Evolutionary conservation across 2,329 filamentous ascomycete genomes (phyloP), one percentile per base, ranked within the genome.

Genomic region (Cephalotrichum gorgonifer): DNA sequence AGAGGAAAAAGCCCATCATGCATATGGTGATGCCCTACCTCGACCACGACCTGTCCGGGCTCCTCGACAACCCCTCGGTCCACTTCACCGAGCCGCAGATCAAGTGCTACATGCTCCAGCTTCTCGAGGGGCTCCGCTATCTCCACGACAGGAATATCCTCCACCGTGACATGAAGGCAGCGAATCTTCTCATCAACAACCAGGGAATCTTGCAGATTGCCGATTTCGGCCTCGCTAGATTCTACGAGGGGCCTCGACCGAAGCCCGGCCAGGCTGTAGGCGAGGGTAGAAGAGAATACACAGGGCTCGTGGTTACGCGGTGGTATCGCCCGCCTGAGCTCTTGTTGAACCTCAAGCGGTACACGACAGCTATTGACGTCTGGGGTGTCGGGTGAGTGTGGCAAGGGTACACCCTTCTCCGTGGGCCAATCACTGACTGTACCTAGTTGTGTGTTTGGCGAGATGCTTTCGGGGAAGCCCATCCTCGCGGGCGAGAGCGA

Each of bases 11-110:
- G 52, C 83, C 85, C 3, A 90, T 90, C 57, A 89, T 98, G 74
- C 97, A 97, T 69, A 98, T 98, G 93, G 91, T 95, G 47, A 96
- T 85, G 42, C 93, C 91, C 6, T 98, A 98, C 66, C 96, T 97
- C 89, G 90, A 97, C 58, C 93, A 98, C 68, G 93, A 98, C 67
- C 77, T 98, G n/a, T 95, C 91, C 8, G 93, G 93, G 42, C 79
- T 98, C 27, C 81, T 98, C 58, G 93, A 97, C 64, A 98, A 98
- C 59, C 91, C 91, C 9, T 82, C 84, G 6, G 90, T 98, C 35
- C 78, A 79, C 38, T 91, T 98, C 60, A 86, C 85, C 44, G 84
- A 90, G 60, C 78, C 88, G 4, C 90, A 97, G 64, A 95, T 97
- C 66, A 98, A 98, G 66, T 98, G 93, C 70, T 98, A 98, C 67